Conservation (phyloP, 139 green algal genomes). For the Prasinococcaceae sp. region DNA sequence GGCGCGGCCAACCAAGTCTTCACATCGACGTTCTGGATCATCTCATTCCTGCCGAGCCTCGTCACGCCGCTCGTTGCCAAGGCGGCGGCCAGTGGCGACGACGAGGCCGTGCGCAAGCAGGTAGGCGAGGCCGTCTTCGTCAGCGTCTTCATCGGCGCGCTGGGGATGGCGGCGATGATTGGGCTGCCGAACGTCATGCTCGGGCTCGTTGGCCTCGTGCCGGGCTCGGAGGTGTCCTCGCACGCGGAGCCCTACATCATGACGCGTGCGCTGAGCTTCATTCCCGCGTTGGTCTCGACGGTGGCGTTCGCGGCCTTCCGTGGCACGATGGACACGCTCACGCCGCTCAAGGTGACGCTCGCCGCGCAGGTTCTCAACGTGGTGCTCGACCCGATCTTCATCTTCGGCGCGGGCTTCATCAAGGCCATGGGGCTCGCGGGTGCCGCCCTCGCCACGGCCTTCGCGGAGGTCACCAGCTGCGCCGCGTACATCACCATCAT, state of each 20-base stretch:
- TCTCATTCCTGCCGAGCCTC: constrained; percentile 14
- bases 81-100: constrained; percentile 8
- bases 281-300: constrained; percentile 14
- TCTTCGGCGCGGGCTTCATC: constrained; percentile 4
- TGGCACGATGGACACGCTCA: constrained; percentile 12
- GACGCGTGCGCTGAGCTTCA: constrained; percentile 11
- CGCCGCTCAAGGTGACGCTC: constrained; percentile 18
- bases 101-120: not conserved
- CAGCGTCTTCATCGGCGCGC: not conserved
- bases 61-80: constrained; percentile 14
- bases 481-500: not conserved
- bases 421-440: constrained; percentile 12
- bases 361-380: constrained; percentile 13
- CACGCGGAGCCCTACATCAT: constrained; percentile 3
- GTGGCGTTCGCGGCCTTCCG: constrained; percentile 17
- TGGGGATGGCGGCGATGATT: constrained; percentile 8
- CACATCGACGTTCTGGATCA: constrained; percentile 15
- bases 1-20: constrained; percentile 19
- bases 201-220: not conserved
- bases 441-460: constrained; percentile 8
- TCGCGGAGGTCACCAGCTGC: not conserved
- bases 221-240: not conserved
- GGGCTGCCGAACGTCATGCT: not conserved
- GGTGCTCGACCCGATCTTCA: constrained; percentile 15
- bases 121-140: constrained; percentile 15